Conservation (phyloP, 108 stramenopile species). For the Epipyxis sp. region DNA sequence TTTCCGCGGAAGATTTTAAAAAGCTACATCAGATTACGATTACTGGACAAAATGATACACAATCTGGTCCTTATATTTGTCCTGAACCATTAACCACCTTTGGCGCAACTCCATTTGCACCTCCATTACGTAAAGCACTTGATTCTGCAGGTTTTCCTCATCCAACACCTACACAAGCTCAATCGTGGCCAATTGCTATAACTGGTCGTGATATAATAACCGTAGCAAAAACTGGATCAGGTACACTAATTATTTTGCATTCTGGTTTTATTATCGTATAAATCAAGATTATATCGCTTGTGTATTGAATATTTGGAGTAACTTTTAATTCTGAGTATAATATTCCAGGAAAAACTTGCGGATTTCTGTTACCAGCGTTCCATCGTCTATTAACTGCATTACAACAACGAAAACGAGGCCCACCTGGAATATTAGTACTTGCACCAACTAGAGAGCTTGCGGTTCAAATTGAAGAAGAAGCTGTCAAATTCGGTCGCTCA, state of each 20-base stretch:
- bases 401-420: conserved; percentile 5
- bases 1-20: neutral
- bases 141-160: conserved; percentile 70
- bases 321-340: no score
- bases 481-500: conserved; percentile 24
- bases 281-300: no score
- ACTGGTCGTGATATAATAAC: conserved; percentile 30
- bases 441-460: conserved; percentile 29
- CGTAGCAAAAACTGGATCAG: conserved; percentile 28
- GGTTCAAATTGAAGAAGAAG: conserved; percentile 27
- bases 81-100: conserved; percentile 51
- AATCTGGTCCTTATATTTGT: conserved; percentile 1
- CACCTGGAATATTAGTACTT: conserved; percentile 24
- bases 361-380: conserved; percentile 32
- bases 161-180: conserved; percentile 78
- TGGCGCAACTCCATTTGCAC: conserved; percentile 68
- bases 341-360: conserved; percentile 30
- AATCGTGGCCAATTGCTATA: conserved; percentile 60
- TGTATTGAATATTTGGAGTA: no score
- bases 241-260: no score
- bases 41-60: neutral
- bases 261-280: no score
- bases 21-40: conserved; percentile 18
- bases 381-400: conserved; percentile 16
- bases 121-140: conserved; percentile 62